Base-by-base conservation (phyloP, 345 rosid species). In the Sonneratia alba region DNA sequence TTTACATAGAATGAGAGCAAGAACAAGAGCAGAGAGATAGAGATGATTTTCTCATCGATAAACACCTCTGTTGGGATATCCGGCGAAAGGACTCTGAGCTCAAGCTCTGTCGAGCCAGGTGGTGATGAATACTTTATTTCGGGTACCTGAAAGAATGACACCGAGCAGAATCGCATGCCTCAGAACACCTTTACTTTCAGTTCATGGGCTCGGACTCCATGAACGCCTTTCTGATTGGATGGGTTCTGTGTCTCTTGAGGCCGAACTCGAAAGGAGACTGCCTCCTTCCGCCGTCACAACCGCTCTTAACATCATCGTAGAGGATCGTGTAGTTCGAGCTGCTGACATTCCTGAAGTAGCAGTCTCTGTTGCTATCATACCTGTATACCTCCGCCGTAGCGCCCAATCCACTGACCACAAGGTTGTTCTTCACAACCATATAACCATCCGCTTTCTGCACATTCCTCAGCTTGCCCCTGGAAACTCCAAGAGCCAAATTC, bases 311-410 rank as follows among this genome's bases (percentile, higher is more conserved):
- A 72, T 81, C 51, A 62, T 93, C 94, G 71, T 85, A 79, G 4
- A 85, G 72, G 78, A 93, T 79, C 15, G 78, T 84, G 80, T 86
- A 82, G 77, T 87, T 89, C 34, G 79, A 88, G 81, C 89, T 89
- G 80, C 94, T 89, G 36, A 91, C 77, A 76, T 91, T 91, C 83
- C 96, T 82, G 36, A 83, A 86, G 79, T 86, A 93, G 82, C 98
- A 93, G 36, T 76, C 72, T 32, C 81, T 73, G 57, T 73, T 72
- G 57, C 90, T 87, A 37, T 72, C 69, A 43, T 85, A 89, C 43
- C 75, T 64, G 79, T 88, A 93, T 2, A 77, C 87, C 76, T 91
- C 87, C 72, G 75, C 78, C 4, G 91, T 91, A 55, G 84, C 83
- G 62, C 87, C 85, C 34, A 75, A 36, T 38, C 87, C 90, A 57